phyloP scores from a whole-genome alignment of 345 rosid species.

The Crucihimalaya himalaica region DNA sequence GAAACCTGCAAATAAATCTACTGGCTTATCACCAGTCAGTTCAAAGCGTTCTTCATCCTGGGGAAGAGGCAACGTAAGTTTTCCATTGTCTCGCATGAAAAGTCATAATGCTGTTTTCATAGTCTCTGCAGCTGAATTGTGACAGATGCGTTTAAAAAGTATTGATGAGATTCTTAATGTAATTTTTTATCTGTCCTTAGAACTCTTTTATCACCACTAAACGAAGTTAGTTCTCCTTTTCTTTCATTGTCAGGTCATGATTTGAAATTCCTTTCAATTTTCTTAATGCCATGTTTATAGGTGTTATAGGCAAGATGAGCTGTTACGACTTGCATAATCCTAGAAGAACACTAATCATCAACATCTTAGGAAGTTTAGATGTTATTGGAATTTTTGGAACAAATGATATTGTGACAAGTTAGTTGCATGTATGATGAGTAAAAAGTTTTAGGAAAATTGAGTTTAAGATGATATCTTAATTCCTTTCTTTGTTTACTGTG shows the following conservation, averaged over 20 bases:
- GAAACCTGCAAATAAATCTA: slow-evolving; percentile 58
- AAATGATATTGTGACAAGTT: background rate
- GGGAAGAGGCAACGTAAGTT: slow-evolving; percentile 87
- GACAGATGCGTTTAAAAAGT: background rate
- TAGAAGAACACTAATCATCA: background rate
- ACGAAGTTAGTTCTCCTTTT: background rate
- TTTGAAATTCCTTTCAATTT: background rate
- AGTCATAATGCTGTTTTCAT: background rate
- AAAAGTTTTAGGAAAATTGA: background rate
- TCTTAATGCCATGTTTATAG: background rate
- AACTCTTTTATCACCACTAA: background rate
- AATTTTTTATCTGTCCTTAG: background rate
- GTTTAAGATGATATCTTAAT: slow-evolving; percentile 1
- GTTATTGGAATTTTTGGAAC: background rate
- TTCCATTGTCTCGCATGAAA: slow-evolving; percentile 22
- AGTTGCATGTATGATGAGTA: slow-evolving; percentile 6
- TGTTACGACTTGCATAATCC: background rate
- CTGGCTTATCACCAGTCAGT: slow-evolving; percentile 51
- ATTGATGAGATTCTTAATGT: background rate
- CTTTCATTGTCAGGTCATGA: slow-evolving; percentile 4
- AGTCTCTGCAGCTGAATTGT: background rate
- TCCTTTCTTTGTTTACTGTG: slow-evolving; percentile 12
- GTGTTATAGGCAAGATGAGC: background rate
- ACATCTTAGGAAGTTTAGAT: slow-evolving; percentile 5
- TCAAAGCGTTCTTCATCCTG: slow-evolving; percentile 75